phyloP scores from a whole-genome alignment of 495 filamentous ascomycete genomes.

The Xylaria cubensis region DNA sequence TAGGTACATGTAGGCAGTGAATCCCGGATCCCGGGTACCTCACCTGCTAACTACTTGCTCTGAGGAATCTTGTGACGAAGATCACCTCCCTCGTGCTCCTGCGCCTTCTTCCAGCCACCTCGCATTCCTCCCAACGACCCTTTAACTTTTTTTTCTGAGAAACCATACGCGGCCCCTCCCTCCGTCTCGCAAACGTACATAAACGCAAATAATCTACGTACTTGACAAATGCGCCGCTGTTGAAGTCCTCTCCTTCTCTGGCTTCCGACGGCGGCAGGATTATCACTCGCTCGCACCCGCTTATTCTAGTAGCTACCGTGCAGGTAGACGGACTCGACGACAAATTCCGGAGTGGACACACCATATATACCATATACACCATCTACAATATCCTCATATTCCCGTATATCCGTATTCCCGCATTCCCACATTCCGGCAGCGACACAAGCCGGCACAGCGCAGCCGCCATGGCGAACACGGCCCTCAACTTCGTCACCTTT shows the following conservation, averaged over 20 bases:
- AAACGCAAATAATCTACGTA: neutral
- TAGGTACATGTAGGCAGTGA: neutral
- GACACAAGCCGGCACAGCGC: neutral
- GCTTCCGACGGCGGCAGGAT: constrained; percentile 27
- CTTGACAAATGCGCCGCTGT: constrained; percentile 29
- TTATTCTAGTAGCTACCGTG: neutral
- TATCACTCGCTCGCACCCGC: neutral
- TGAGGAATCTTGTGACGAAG: constrained; percentile 9
- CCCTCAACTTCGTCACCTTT: constrained; percentile 98
- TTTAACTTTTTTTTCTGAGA: neutral
- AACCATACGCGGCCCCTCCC: neutral
- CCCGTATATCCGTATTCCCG: too few relatives aligned
- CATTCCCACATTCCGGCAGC: neutral
- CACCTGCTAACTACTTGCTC: neutral
- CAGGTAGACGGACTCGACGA: neutral
- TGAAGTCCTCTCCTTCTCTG: constrained; percentile 14
- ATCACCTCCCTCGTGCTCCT: neutral
- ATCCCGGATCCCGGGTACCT: neutral
- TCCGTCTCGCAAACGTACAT: neutral
- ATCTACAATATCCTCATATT: neutral
- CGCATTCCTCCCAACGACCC: constrained; percentile 7
- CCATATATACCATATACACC: neutral
- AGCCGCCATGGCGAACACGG: constrained; percentile 54
- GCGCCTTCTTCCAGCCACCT: constrained; percentile 1
- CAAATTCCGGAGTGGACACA: neutral